These are phyloP conservation scores for Dothiorella sarmentorum DNA, from an alignment of 2,329 filamentous ascomycete species.

Conservation along the genomic window DNA sequence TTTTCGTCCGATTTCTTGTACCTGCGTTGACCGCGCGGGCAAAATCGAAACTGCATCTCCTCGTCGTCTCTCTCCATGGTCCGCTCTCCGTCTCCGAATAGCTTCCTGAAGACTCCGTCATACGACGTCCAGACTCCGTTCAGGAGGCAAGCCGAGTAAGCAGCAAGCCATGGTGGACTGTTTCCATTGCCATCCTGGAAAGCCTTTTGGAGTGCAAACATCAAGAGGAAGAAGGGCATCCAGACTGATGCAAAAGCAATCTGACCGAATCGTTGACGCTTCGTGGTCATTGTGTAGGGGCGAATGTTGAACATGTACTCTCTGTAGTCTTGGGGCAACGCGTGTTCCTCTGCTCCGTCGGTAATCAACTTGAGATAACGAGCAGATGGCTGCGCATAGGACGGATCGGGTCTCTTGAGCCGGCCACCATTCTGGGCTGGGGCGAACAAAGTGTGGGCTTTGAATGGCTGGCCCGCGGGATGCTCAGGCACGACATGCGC, in stretches of 20 bases:
- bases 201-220: conserved; percentile 49
- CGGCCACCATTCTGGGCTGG: conserved; percentile 46
- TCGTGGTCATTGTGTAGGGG: conserved; percentile 67
- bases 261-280: conserved; percentile 63
- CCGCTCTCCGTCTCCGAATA: conserved; percentile 86
- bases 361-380: conserved; percentile 80
- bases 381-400: conserved; percentile 76
- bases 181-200: conserved; percentile 64
- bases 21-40: neutral
- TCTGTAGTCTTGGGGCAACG: conserved; percentile 75
- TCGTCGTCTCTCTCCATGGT: conserved; percentile 38
- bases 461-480: conserved; percentile 63
- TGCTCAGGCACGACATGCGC: conserved; percentile 57
- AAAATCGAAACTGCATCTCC: neutral
- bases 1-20: too few species aligned
- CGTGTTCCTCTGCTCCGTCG: conserved; percentile 74
- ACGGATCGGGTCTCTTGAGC: conserved; percentile 60
- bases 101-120: conserved; percentile 58
- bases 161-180: conserved; percentile 64
- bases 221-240: conserved; percentile 54
- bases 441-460: conserved; percentile 80
- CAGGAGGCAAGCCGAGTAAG: conserved; percentile 52
- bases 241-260: conserved; percentile 60
- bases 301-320: conserved; percentile 66
- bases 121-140: conserved; percentile 61